phyloP scores from a whole-genome alignment of 2,329 filamentous ascomycete species.

The Ascochyta pisi region DNA sequence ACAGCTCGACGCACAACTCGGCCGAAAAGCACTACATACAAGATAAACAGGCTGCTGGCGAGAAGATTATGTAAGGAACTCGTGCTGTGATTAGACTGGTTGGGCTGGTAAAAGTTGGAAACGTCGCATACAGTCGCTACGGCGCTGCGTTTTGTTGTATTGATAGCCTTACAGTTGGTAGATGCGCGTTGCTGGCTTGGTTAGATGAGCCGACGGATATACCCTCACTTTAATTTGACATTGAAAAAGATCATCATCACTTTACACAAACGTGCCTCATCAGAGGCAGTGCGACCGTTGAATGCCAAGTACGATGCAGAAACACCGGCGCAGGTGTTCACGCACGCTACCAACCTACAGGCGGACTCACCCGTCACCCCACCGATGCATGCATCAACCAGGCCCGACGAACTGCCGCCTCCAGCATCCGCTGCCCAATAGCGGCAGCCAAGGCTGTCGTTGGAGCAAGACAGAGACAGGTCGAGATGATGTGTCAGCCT shows the following conservation, averaged over 20 bases:
- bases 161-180: conserved; percentile 13
- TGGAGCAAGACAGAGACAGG: neutral
- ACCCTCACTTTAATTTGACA: conserved; percentile 19
- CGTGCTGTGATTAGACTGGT: neutral
- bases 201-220: conserved; percentile 3
- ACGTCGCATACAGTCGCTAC: conserved; percentile 11
- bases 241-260: neutral
- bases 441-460: neutral
- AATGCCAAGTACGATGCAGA: neutral
- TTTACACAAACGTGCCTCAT: neutral
- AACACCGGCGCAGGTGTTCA: conserved; percentile 3
- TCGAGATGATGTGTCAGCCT: too few relatives aligned
- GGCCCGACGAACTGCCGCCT: neutral
- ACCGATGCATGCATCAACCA: neutral
- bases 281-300: neutral
- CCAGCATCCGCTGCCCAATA: neutral
- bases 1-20: conserved; percentile 30
- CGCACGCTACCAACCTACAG: conserved; percentile 8
- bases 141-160: conserved; percentile 12
- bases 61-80: conserved; percentile 8
- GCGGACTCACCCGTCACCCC: conserved; percentile 13
- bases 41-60: conserved; percentile 33
- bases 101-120: conserved; percentile 10
- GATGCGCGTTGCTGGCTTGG: neutral
- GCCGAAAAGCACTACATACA: conserved; percentile 34